Base-by-base conservation (phyloP, 176 grass and related monocot genomes). In the Triticum monococcum region DNA sequence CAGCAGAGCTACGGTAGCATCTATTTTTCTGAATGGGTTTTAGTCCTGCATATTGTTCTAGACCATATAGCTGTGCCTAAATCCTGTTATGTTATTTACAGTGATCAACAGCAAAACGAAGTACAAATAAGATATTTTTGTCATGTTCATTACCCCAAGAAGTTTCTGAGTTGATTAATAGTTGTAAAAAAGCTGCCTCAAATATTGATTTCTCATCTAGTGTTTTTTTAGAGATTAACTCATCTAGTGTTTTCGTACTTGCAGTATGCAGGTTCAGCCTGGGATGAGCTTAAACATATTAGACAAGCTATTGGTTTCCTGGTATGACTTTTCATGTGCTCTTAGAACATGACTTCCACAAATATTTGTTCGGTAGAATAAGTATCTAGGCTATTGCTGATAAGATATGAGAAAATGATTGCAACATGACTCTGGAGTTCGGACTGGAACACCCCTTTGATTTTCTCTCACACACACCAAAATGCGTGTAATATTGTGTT, bases 281-380 rank as follows among this genome's bases (percentile, higher is more conserved):
- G 93, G 93, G 97, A 99, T 84, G 97, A 99, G 85, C 88, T 99
- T 69, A 99, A 99, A 83, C 97, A 99, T 96, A 99, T 99, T 79
- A 92, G 90, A 88, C 96, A 98, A 84, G 96, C 96, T 85, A 98
- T 98, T 79, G 96, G 96, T 75, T 98, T 98, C 90, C 84, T 98
- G 96, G 96, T 98, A 98, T 76, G 28, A 81, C 80, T 77, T 80
- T 84, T 84, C 17, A 81, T 84, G 79, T 87, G 5, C 64, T 79
- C 65, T 25, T 57, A 81, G 22, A 79, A 74, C 28, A 78, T 79
- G 24, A 61, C 26, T 64, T 80, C 70, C 35, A 43, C n/a, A 59
- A 54, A 30, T 72, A 8, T 81, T 73, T 77, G 11, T 26, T 80
- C 31, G 23, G 8, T 9, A 79, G 65, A 78, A 56, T 25, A 10